Percentiles rank a stretch among this genome's conserved stretches.
Conservation (phyloP, 768 basidiomycete genomes). For the Tubosaeta sp. region DNA sequence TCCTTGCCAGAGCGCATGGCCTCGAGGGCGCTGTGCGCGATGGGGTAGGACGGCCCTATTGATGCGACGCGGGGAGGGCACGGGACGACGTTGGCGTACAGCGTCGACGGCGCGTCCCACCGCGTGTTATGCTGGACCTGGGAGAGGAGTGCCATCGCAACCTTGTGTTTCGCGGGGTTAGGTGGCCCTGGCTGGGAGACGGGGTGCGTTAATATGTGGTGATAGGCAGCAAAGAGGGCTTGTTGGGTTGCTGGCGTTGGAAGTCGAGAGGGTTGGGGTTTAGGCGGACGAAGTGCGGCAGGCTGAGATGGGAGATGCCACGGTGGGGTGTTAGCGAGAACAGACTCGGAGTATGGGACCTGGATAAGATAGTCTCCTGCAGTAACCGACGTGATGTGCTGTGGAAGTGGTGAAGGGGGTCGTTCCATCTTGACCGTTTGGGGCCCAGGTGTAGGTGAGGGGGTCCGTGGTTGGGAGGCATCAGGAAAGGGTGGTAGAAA, state of each 20-base stretch:
- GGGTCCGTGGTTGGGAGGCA: slow-evolving; percentile 19
- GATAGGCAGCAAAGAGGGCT: slow-evolving; percentile 65
- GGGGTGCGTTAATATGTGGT: slow-evolving; percentile 72
- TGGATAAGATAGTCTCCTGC: slow-evolving; percentile 69
- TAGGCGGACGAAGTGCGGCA: slow-evolving; percentile 22
- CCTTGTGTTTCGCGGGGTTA: slow-evolving; percentile 65
- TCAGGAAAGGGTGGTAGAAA: slow-evolving; percentile 36
- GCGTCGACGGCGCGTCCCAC: slow-evolving; percentile 65
- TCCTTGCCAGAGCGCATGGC: slow-evolving; percentile 37
- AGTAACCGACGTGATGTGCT: slow-evolving; percentile 35
- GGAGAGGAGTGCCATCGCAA: slow-evolving; percentile 66
- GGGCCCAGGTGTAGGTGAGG: slow-evolving; percentile 38
- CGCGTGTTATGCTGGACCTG: slow-evolving; percentile 54
- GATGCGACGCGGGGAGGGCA: slow-evolving; percentile 58
- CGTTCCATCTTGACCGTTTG: slow-evolving; percentile 29
- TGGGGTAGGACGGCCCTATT: slow-evolving; percentile 64
- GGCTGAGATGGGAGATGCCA: slow-evolving; percentile 61
- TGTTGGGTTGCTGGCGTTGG: slow-evolving; percentile 58
- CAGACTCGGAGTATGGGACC: slow-evolving; percentile 71
- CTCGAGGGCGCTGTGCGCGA: slow-evolving; percentile 36
- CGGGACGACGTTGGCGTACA: slow-evolving; percentile 56
- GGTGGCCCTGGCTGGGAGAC: slow-evolving; percentile 45
- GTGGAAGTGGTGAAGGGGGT: slow-evolving; percentile 40
- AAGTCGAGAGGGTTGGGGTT: slow-evolving; percentile 26
- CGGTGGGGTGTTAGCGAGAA: slow-evolving; percentile 58